phyloP scores from a whole-genome alignment of 1,139 yeast species.

The Scheffersomyces illinoinensis region DNA sequence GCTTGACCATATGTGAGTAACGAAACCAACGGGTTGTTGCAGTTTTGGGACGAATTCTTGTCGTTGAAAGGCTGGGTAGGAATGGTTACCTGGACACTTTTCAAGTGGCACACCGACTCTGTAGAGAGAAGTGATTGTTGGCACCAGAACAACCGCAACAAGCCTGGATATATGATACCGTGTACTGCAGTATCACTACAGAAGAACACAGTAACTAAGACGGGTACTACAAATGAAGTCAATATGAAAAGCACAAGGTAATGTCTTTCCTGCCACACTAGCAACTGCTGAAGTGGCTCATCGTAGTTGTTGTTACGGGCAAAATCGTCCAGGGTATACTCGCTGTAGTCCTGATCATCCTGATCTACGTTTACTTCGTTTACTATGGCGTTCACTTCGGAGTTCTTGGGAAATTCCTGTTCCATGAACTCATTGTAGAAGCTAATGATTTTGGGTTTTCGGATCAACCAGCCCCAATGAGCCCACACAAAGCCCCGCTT shows the following conservation, averaged over 20 bases:
- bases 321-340: conserved; percentile 3
- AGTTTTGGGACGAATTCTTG: conserved; percentile 52
- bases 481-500: conserved; percentile 60
- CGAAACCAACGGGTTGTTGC: conserved; percentile 52
- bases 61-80: conserved; percentile 65
- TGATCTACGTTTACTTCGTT: conserved; percentile 25
- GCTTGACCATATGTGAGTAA: conserved; percentile 65
- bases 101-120: conserved; percentile 62
- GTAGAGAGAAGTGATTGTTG: conserved; percentile 60
- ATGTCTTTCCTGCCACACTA: conserved; percentile 60
- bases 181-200: conserved; percentile 49
- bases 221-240: conserved; percentile 53
- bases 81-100: conserved; percentile 40
- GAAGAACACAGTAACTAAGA: conserved; percentile 37
- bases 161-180: conserved; percentile 63
- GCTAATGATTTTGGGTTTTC: conserved; percentile 45
- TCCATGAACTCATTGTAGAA: conserved; percentile 40
- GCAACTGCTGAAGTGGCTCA: conserved; percentile 23
- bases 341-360: conserved; percentile 11
- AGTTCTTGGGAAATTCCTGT: conserved; percentile 40
- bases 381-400: conserved; percentile 21
- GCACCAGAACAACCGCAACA: conserved; percentile 53
- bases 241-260: conserved; percentile 45
- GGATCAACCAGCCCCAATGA: conserved; percentile 65
- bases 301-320: conserved; percentile 17